phyloP scores from a whole-genome alignment of 2,329 filamentous ascomycete species.

The Aspergillus pseudotamarii region DNA sequence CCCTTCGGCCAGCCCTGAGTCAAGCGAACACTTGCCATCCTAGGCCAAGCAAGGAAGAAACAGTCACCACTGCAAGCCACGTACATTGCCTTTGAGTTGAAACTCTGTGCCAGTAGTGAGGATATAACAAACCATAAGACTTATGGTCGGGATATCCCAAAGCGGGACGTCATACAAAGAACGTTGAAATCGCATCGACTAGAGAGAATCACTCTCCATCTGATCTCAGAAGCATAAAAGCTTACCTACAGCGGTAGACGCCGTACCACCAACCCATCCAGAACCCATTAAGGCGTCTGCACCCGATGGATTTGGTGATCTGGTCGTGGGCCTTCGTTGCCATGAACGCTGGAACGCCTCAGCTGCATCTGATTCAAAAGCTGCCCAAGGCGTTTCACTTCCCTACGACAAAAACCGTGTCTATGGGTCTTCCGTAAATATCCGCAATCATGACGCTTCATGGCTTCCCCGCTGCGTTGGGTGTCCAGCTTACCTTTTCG shows the following conservation, averaged over 20 bases:
- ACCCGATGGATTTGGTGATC: neutral
- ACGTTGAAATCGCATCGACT: neutral
- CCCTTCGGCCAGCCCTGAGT: neutral
- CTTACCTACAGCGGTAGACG: conserved; percentile 2
- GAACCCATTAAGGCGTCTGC: neutral
- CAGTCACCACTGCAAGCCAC: neutral
- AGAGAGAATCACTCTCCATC: neutral
- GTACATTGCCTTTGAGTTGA: neutral
- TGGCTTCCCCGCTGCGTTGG: neutral
- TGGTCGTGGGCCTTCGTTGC: neutral
- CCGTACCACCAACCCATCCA: neutral
- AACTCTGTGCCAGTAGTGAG: neutral
- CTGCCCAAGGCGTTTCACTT: neutral
- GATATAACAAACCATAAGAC: neutral
- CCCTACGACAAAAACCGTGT: neutral
- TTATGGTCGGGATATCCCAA: neutral
- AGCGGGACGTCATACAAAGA: neutral
- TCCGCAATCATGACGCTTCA: neutral
- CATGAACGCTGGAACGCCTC: neutral
- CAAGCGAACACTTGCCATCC: neutral
- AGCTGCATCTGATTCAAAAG: neutral
- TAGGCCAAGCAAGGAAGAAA: neutral
- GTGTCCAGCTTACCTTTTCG: neutral
- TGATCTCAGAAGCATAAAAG: conserved; percentile 6
- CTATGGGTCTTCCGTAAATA: neutral